A percentile compares a stretch with the other conserved stretches of the same genome.
phyloP scores from a whole-genome alignment of 2,329 filamentous ascomycete genomes.

The Hysterium pulicare region DNA sequence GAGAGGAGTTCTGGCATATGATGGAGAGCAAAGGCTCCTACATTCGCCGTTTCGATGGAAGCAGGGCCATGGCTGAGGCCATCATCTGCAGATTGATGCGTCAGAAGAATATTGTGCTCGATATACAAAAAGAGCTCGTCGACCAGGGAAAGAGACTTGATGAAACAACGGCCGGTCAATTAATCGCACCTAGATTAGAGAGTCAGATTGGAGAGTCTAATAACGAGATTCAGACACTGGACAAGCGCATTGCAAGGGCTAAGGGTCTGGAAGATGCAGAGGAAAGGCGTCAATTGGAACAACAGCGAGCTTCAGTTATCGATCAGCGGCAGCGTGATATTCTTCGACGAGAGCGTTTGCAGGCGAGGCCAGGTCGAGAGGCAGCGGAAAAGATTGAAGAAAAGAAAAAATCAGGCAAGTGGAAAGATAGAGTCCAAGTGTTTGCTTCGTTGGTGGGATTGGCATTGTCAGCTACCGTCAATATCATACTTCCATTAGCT shows the following conservation, averaged over 20 bases:
- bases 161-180: constrained; percentile 16
- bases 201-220: not conserved
- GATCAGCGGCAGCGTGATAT: too few species aligned
- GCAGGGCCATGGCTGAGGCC: constrained; percentile 10
- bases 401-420: too few species aligned
- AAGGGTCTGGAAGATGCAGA: too few species aligned
- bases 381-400: too few species aligned
- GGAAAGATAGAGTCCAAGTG: too few species aligned
- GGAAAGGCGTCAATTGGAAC: too few species aligned
- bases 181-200: not conserved
- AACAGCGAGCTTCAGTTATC: too few species aligned
- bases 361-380: too few species aligned
- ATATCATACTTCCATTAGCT: too few species aligned
- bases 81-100: constrained; percentile 9
- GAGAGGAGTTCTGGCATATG: constrained; percentile 19
- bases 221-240: not conserved
- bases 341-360: too few species aligned
- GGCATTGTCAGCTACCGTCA: too few species aligned
- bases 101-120: constrained; percentile 10
- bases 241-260: not conserved
- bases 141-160: constrained; percentile 13
- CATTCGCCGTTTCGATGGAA: constrained; percentile 14
- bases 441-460: too few species aligned
- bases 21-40: constrained; percentile 14
- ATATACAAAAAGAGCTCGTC: constrained; percentile 19